Conservation (phyloP, 2,329 filamentous ascomycete species). For the Phyllosticta citribraziliensis region DNA sequence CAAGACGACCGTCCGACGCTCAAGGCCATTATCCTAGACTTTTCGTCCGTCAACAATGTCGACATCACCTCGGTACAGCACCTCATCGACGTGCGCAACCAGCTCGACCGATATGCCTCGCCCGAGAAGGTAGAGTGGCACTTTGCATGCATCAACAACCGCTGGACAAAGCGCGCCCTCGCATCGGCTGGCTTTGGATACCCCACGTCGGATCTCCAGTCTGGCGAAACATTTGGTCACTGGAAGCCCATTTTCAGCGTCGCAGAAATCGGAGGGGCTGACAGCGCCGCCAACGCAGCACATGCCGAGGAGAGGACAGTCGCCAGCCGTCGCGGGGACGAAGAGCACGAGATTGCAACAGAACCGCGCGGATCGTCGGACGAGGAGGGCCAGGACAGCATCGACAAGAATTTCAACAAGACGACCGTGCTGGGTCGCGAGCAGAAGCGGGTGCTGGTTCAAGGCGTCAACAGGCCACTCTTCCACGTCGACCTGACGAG, state of each 20-base stretch:
- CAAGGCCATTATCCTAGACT: slow-evolving; percentile 87
- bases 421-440: slow-evolving; percentile 17
- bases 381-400: slow-evolving; percentile 10
- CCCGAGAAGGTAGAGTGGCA: slow-evolving; percentile 90
- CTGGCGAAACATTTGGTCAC: slow-evolving; percentile 47
- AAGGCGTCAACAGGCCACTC: slow-evolving; percentile 78
- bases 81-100: slow-evolving; percentile 88
- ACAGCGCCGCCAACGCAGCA: slow-evolving; percentile 59
- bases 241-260: slow-evolving; percentile 97
- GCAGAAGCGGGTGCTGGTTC: slow-evolving; percentile 49
- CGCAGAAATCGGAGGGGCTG: slow-evolving; percentile 66
- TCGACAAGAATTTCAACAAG: slow-evolving; percentile 22
- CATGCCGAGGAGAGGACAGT: slow-evolving; percentile 39
- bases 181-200: slow-evolving; percentile 82
- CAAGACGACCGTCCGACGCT: slow-evolving; percentile 55
- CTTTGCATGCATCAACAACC: slow-evolving; percentile 84
- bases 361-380: background rate
- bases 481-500: slow-evolving; percentile 92
- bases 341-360: slow-evolving; percentile 2
- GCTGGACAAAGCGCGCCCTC: slow-evolving; percentile 88
- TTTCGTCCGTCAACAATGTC: slow-evolving; percentile 86
- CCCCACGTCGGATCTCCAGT: slow-evolving; percentile 47
- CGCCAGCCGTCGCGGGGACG: background rate
- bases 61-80: slow-evolving; percentile 89
- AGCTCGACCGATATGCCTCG: slow-evolving; percentile 74